Base-by-base conservation (phyloP, 2,329 filamentous ascomycete species). In the Talaromyces sp. region DNA sequence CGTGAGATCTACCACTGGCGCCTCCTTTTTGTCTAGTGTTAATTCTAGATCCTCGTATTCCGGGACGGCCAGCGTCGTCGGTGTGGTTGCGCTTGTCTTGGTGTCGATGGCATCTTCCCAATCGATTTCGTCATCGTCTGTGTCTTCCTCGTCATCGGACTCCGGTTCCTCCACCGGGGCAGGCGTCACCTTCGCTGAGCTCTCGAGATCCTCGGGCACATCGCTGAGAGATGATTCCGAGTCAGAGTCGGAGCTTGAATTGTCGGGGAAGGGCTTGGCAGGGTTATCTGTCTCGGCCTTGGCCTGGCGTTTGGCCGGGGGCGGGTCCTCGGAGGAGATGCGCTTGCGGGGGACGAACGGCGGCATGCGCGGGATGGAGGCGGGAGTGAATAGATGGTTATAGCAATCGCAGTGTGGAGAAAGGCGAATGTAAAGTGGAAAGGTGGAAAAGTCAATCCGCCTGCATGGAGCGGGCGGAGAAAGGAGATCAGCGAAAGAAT, bases 11-110 rank as follows among this genome's bases (percentile, higher is more conserved):
- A 80, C 80, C 24, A 88, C 70, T 0, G 84, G 82, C 4, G 75
- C 72, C n/a, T 87, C 80, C 8, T 72, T 69, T 54, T 70, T 70
- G 47, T 76, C 68, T 27, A 95, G 75, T 0, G 88, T 93, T 63
- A 95, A 75, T 60, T 93, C 87, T 30, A 95, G 77, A 65, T 91
- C 87, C 10, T 86, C 86, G 1, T 84, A 78, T 1, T 83, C 77
- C 2, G 74, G 72, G 45, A 80, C 75, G 5, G 80, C 75, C 54
- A 73, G 77, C 55, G 54, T 67, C 22, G 61, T 67, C 55, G 54
- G 67, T 44, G 53, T 66, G 56, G 49, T 59, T 58, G 54, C 61
- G 55, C 68, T 72, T 57, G 76, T 64, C 52, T 61, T 60, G 74
- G 74, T 36, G 73, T 66, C 68, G 44, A 80, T 75, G 9, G 80